Base-by-base conservation (phyloP, 495 filamentous ascomycete genomes). In the Hypoxylon cercidicola region DNA sequence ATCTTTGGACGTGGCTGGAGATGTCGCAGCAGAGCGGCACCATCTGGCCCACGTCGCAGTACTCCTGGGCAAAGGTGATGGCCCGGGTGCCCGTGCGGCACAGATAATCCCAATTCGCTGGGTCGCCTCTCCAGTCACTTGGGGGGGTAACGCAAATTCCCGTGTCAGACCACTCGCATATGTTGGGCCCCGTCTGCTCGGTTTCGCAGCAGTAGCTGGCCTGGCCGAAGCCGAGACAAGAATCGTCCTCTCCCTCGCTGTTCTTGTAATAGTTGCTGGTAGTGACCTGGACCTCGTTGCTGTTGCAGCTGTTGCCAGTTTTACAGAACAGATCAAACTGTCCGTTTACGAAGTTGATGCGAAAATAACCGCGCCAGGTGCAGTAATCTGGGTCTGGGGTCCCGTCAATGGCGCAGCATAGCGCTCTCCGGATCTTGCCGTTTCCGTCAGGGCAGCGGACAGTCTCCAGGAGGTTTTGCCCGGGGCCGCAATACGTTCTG, bases 131-230 rank as follows among this genome's bases (percentile, higher is more conserved):
- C 34, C 34, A 37, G 34, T 37, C 11, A 12, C 3, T 37, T n/a
- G n/a, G n/a, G 34, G 34, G 34, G 34, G 3, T 37, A 9, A 9
- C 34, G 34, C 34, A 37, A n/a, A 37, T 12, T 9, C 34, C 34
- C 2, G 11, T 4, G 34, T 37, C 34, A 3, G 34, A 37, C 34
- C 34, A 37, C 34, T 37, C 34, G 34, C 34, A 37, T n/a, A 37
- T 9, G 34, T 37, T 37, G 34, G 34, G 2, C 34, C 34, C 34
- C 34, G 34, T 37, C 34, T 37, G 34, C 10, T 11, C 13, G 34
- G 34, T 37, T 37, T 37, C 34, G 34, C 34, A 37, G 34, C 34
- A 37, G 34, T 37, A 37, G 34, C 34, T 37, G 34, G 34, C 34
- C 34, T 37, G 3, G 34, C 34, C 34, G 13, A 37, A 3, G 34